Base-by-base conservation (phyloP, 768 basidiomycete species). In the Hortiboletus campestris region DNA sequence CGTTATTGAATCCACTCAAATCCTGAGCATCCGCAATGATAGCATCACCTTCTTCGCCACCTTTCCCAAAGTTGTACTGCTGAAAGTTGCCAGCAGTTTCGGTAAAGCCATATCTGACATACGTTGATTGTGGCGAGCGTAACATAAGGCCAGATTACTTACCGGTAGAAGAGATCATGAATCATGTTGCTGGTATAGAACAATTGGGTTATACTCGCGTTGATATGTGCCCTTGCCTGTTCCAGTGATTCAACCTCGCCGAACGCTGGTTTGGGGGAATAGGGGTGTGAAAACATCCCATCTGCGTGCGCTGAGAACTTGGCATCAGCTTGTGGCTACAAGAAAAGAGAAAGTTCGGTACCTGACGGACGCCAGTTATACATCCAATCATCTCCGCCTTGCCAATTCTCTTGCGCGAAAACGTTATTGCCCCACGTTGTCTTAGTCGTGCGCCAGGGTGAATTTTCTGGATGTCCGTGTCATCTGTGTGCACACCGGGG, bases 11-110 rank as follows among this genome's bases (percentile, higher is more conserved):
- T 1, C 94, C 94, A 14, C 83, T 86, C 41, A 94, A 95, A 62
- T 97, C 94, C 72, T 98, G 94, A 1, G 96, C 95, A 66, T 95
- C 94, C 52, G 90, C 84, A 57, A 96, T 93, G 54, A 98, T 90
- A 35, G 85, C 94, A 62, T 98, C 94, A 60, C 84, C 84, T 66
- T 92, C 94, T 52, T 74, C 72, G n/a, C 96, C 96, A 28, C 95
- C 95, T 39, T 86, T 84, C 0, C 85, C 94, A 64, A 94, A 96
- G 83, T 98, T 98, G 80, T 91, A 82, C 65, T 94, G 91, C 73
- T 98, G 96, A 87, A 98, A 98, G 80, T 98, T 98, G 17, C 94
- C 94, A 3, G 89, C 74, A 9, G 78, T 78, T 72, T 98, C 94
- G 66, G 90, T 89, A 72, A 98, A 98, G 22, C 96, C 96, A 61